Base-by-base conservation (phyloP, 164 flowering plant species). In the Brasenia schreberi region DNA sequence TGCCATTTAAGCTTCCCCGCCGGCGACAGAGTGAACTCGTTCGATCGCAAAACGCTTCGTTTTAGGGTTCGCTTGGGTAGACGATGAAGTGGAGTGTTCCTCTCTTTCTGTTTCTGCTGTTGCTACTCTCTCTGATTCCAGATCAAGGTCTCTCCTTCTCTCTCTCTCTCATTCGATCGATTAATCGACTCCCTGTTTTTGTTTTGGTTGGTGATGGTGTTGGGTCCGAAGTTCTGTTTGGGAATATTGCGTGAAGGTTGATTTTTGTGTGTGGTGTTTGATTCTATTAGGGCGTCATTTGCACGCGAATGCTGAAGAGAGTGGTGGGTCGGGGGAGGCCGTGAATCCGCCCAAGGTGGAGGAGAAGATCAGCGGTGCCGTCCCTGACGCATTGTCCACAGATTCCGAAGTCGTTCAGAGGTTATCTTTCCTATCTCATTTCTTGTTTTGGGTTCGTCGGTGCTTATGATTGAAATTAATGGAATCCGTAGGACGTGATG, bases 341-440 rank as follows among this genome's bases (percentile, higher is more conserved):
- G 88, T 81, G 42, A 85, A 91, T 84, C 92, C 93, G 11, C 97
- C 99, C 0, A 94, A 89, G 89, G 84, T 94, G 17, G 99, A 94
- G 63, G 99, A 94, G 43, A 91, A 88, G 79, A 69, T 94, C 61
- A 7, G 53, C 2, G 96, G 97, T 10, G 97, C 89, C 5, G 89
- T 94, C 63, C 96, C 96, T 3, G 69, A 81, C 77, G 96, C 97
- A 61, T 78, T 91, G 67, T 87, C 97, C 14, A 94, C 99, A 16
- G 99, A 94, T 82, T 89, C 97, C 12, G 96, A 94, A 74, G 98
- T 94, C 33, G 96, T 59, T 2, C 86, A 85, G 79, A 91, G 97
- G 97, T 91, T 18, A 12, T 70, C 71, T 1, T 56, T 66, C 12
- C 14, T 4, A 9, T 7, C 63, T 60, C 63, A 23, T 60, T 17